phyloP scores from a whole-genome alignment of 202 grass and related monocot species.

The Carex sylvatica region DNA sequence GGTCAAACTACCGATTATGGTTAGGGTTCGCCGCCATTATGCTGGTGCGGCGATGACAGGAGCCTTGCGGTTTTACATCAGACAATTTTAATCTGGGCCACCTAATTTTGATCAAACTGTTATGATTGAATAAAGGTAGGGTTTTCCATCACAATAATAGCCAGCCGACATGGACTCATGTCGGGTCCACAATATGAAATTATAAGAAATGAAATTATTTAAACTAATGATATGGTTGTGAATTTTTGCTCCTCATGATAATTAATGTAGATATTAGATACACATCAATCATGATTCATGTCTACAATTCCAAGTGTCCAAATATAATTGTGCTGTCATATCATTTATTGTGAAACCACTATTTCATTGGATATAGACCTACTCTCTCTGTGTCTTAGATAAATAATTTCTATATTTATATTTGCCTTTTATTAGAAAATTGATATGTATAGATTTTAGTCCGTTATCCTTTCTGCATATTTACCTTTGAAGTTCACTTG shows the following conservation, averaged over 20 bases:
- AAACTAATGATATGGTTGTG: not conserved
- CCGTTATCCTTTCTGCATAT: not conserved
- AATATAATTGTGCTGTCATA: not conserved
- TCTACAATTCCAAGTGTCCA: not conserved
- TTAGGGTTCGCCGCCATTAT: not conserved
- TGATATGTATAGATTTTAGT: not conserved
- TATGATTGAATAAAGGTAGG: not conserved
- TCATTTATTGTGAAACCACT: constrained; percentile 18
- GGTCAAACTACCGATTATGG: not conserved
- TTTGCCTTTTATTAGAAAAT: constrained; percentile 19
- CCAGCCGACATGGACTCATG: no score
- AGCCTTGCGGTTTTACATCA: not conserved
- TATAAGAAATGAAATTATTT: not conserved
- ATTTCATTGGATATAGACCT: not conserved
- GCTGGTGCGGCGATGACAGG: not conserved
- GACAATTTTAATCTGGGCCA: not conserved
- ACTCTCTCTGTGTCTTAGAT: not conserved
- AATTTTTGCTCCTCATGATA: not conserved
- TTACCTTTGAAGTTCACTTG: not conserved
- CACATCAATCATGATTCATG: not conserved
- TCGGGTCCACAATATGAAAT: no score
- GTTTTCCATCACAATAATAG: constrained; percentile 2
- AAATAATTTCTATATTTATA: not conserved
- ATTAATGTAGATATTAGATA: constrained; percentile 12
- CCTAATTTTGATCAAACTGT: constrained; percentile 7